These are phyloP conservation scores for Curvularia eragrostidis DNA, from an alignment of 2,329 filamentous ascomycete species.

Conservation along the genomic window DNA sequence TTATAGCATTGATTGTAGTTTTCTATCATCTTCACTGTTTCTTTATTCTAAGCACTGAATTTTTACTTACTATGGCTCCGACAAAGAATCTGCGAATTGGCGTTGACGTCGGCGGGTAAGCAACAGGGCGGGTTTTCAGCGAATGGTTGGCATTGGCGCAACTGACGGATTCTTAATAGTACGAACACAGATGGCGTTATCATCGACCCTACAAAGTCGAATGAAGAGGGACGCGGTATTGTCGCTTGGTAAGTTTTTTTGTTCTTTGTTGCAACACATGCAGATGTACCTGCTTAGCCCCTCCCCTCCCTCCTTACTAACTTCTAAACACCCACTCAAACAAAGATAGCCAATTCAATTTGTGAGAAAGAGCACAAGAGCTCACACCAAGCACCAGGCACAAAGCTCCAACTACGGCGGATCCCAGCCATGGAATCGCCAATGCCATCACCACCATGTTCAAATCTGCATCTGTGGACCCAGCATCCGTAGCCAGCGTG, in stretches of 20 bases:
- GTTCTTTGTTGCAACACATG: not conserved
- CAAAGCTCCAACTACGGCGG: constrained; percentile 48
- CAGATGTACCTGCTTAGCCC: not conserved
- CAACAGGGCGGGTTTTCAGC: not conserved
- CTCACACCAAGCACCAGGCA: constrained; percentile 34
- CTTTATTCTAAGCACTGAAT: not conserved
- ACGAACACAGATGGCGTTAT: constrained; percentile 50
- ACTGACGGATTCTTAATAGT: constrained; percentile 23
- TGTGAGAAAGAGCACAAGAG: not conserved
- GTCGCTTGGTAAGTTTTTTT: constrained; percentile 40
- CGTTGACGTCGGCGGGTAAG: constrained; percentile 54
- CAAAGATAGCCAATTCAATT: not conserved
- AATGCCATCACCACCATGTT: constrained; percentile 48
- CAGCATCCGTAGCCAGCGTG: constrained; percentile 51
- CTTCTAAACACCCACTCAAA: not conserved
- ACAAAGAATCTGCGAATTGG: constrained; percentile 49
- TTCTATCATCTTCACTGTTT: not conserved
- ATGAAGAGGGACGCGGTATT: constrained; percentile 39
- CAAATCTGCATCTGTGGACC: constrained; percentile 38
- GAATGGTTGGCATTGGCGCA: not conserved
- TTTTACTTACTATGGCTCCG: constrained; percentile 13
- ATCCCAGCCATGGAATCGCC: constrained; percentile 49
- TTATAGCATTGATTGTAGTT: not conserved
- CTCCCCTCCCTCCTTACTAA: not conserved
- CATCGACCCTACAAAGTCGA: constrained; percentile 41